Evolutionary conservation across 306 rosid species (phyloP), one percentile per base, ranked within the genome.

Genomic region (Betula pendula): DNA sequence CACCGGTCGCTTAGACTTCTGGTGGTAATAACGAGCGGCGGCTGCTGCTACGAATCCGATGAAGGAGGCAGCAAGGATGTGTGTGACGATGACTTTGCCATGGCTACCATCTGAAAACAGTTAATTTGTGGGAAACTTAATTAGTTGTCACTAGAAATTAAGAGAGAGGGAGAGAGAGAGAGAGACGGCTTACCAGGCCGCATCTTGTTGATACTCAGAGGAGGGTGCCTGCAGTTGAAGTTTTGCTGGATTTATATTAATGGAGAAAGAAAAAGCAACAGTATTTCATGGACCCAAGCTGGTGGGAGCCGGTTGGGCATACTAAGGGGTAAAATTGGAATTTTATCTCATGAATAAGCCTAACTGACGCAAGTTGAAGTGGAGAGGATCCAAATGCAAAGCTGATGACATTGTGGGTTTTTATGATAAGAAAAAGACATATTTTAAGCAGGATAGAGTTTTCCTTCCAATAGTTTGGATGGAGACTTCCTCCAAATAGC

Each of bases 1-100:
- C 42, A 27, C 71, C 13, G 50, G 42, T n/a, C n/a, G n/a, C 53
- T 35, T 79, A 0, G 84, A 33, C 22, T 55, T 76, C 27, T 77
- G 78, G 69, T 75, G 77, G 79, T 59, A 40, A 27, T 55, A 40
- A 3, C 47, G 19, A 4, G 81, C 68, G 7, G 85, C 48, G 10
- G 85, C 85, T 0, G 85, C 86, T 1, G 85, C 86, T 15, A 81
- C 62, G 3, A 83, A 35, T 22, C 88, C 86, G 29, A 88, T 80
- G 8, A 89, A 85, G 31, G 87, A 81, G n/a, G 87, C 89, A 1
- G 82, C 90, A 8, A 89, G 74, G 33, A 81, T 70, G 69, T 79
- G 88, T 7, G 81, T 16, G 22, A 83, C 25, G 13, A 58, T 62
- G 25, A 78, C 65, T 55, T 77, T 87, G 2, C 85, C 90, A 22